phyloP scores from a whole-genome alignment of 1,284 basidiomycete species.

The Polyporus tsugae region DNA sequence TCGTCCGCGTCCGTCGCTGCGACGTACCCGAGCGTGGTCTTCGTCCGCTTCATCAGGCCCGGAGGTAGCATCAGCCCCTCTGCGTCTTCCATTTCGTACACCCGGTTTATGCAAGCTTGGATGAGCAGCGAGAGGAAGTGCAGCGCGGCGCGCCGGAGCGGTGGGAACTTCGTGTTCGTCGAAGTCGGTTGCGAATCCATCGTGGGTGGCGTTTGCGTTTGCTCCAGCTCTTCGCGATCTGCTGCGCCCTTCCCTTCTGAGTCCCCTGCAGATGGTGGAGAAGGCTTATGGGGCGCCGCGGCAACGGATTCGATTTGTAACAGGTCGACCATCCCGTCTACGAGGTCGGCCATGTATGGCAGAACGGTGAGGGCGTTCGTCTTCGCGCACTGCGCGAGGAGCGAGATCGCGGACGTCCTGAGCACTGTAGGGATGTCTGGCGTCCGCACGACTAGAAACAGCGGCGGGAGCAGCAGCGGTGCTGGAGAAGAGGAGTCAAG shows the following conservation, averaged over 20 bases:
- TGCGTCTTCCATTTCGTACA: slow-evolving; percentile 50
- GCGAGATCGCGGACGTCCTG: slow-evolving; percentile 83
- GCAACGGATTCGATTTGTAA: slow-evolving; percentile 77
- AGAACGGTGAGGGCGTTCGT: slow-evolving; percentile 70
- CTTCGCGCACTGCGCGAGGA: slow-evolving; percentile 78
- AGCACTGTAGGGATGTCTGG: slow-evolving; percentile 72
- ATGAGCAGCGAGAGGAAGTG: slow-evolving; percentile 79
- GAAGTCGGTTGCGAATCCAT: slow-evolving; percentile 66
- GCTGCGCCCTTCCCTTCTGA: slow-evolving; percentile 13
- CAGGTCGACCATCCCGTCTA: slow-evolving; percentile 77
- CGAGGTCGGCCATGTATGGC: slow-evolving; percentile 69
- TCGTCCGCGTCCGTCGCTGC: slow-evolving; percentile 76
- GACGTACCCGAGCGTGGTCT: slow-evolving; percentile 75
- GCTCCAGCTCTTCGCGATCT: slow-evolving; percentile 22
- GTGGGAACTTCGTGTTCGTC: slow-evolving; percentile 73
- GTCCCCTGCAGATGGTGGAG: slow-evolving; percentile 8
- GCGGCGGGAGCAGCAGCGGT: slow-evolving; percentile 73
- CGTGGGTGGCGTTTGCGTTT: slow-evolving; percentile 32
- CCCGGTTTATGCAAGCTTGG: slow-evolving; percentile 56
- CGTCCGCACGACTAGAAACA: slow-evolving; percentile 69
- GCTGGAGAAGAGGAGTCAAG: slow-evolving; percentile 49
- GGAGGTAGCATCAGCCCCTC: slow-evolving; percentile 44
- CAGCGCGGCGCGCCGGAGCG: slow-evolving; percentile 83
- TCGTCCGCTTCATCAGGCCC: slow-evolving; percentile 59
- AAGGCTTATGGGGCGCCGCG: slow-evolving; percentile 24